A percentile compares a stretch with the other conserved stretches of the same genome.
phyloP scores from a whole-genome alignment of 352 stramenopile species.

The Pythium rishiriense region DNA sequence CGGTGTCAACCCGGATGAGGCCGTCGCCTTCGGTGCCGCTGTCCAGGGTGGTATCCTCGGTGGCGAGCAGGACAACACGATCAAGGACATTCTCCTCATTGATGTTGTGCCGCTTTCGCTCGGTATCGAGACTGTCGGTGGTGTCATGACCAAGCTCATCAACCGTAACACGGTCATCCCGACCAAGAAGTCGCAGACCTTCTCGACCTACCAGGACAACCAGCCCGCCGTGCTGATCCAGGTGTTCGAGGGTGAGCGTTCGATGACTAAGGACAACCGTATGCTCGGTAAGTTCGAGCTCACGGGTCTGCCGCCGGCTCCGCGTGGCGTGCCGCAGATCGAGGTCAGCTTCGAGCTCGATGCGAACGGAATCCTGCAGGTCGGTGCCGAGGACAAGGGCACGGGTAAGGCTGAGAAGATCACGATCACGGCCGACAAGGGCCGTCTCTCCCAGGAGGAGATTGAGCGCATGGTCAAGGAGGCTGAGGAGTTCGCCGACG shows the following conservation, averaged over 20 bases:
- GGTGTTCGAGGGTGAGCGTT: conserved; percentile 98
- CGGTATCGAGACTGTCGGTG: conserved; percentile 98
- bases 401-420: conserved; percentile 98
- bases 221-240: conserved; percentile 89
- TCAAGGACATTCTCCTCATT: conserved; percentile 95
- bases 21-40: conserved; percentile 98
- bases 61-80: conserved; percentile 91
- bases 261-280: conserved; percentile 99
- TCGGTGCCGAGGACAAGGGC: conserved; percentile 97
- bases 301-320: conserved; percentile 96
- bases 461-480: conserved; percentile 99
- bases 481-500: conserved; percentile 97
- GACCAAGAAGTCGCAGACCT: conserved; percentile 98
- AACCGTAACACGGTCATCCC: conserved; percentile 98
- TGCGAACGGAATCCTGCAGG: conserved; percentile 99
- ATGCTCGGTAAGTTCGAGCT: conserved; percentile 99
- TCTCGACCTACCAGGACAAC: conserved; percentile 99
- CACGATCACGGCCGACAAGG: conserved; percentile 99
- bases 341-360: conserved; percentile 99
- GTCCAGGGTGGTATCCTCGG: conserved; percentile 96
- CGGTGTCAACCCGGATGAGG: conserved; percentile 97
- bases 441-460: conserved; percentile 97
- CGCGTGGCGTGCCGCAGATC: conserved; percentile 98
- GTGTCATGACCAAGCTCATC: conserved; percentile 99
- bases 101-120: conserved; percentile 98